Evolutionary conservation across 2,329 filamentous ascomycete species (phyloP).

Genomic region (Fusarium abutilonis): DNA sequence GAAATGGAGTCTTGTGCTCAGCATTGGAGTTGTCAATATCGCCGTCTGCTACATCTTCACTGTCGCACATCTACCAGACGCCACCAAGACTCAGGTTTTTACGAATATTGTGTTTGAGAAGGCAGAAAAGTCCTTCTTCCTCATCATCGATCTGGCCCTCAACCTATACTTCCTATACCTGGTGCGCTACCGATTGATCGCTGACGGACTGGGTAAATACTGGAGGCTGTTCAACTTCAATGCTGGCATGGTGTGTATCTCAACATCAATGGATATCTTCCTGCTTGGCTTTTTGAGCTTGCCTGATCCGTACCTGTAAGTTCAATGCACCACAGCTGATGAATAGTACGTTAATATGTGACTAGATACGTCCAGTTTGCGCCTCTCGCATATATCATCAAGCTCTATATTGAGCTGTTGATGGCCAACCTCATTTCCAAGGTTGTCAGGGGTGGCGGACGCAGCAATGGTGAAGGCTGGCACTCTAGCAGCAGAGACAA

Average conservation of each 20-base stretch:
- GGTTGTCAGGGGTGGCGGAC: conserved; percentile 37
- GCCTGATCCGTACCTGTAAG: conserved; percentile 29
- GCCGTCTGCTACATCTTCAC: conserved; percentile 56
- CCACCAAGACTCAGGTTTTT: conserved; percentile 13
- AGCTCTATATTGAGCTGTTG: conserved; percentile 63
- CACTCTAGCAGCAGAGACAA: conserved; percentile 14
- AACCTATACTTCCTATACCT: conserved; percentile 61
- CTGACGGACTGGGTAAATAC: conserved; percentile 61
- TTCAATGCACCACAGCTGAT: conserved; percentile 5
- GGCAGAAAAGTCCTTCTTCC: conserved; percentile 57
- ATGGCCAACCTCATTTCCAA: conserved; percentile 63
- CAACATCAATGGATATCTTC: conserved; percentile 58
- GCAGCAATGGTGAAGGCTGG: conserved; percentile 8
- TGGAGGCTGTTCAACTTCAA: conserved; percentile 61
- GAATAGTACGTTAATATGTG: conserved; percentile 18
- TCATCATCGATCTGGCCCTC: conserved; percentile 58
- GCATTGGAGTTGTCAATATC: conserved; percentile 52
- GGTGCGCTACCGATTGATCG: conserved; percentile 58
- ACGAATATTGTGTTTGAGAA: conserved; percentile 41
- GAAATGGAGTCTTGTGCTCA: conserved; percentile 50
- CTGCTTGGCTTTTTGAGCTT: conserved; percentile 42
- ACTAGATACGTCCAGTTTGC: conserved; percentile 58
- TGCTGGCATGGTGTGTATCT: conserved; percentile 57
- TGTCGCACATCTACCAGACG: conserved; percentile 45
- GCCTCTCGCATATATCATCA: conserved; percentile 62